A percentile compares a stretch with the other conserved stretches of the same genome.
These are phyloP conservation scores for Lachnellula hyalina DNA, from an alignment of 2,329 filamentous ascomycete species.

Conservation along the genomic window DNA sequence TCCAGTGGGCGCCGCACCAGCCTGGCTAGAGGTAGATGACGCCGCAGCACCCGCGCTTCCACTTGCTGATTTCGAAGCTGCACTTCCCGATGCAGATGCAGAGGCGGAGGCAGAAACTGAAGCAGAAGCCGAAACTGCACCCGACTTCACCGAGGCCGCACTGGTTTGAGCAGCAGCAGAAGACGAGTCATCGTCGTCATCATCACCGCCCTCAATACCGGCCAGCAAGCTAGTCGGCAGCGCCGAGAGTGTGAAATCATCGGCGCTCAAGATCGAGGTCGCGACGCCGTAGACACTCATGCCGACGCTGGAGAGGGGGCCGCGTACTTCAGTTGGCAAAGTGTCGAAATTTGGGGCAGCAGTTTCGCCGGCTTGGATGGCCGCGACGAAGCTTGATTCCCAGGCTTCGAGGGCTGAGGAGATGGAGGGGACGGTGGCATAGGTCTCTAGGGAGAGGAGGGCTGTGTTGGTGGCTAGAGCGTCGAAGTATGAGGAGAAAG, in stretches of 20 bases:
- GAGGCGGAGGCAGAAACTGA: not conserved
- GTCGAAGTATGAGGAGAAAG: conserved; percentile 2
- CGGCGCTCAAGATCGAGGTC: conserved; percentile 3
- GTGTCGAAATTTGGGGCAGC: not conserved
- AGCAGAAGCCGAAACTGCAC: not conserved
- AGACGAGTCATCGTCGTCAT: no score
- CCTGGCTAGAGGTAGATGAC: not conserved
- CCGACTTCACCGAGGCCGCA: no score
- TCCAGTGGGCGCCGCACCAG: not conserved
- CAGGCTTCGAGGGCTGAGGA: conserved; percentile 1
- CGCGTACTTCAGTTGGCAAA: conserved; percentile 6
- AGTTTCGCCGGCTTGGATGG: not conserved
- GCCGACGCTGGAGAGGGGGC: conserved; percentile 1
- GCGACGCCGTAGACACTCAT: conserved; percentile 2
- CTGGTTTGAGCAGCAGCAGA: no score
- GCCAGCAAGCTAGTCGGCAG: no score
- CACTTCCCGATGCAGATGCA: not conserved
- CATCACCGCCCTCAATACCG: no score
- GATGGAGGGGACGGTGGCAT: conserved; percentile 3
- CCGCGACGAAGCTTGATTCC: not conserved
- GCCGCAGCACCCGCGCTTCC: not conserved
- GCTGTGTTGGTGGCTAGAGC: conserved; percentile 6
- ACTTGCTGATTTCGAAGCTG: not conserved
- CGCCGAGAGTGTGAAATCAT: conserved; percentile 2
- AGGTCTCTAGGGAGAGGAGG: conserved; percentile 5